Percentiles rank a stretch among this genome's conserved stretches.
Evolutionary conservation across 345 rosid species (phyloP).

Genomic region (Turnera subulata): DNA sequence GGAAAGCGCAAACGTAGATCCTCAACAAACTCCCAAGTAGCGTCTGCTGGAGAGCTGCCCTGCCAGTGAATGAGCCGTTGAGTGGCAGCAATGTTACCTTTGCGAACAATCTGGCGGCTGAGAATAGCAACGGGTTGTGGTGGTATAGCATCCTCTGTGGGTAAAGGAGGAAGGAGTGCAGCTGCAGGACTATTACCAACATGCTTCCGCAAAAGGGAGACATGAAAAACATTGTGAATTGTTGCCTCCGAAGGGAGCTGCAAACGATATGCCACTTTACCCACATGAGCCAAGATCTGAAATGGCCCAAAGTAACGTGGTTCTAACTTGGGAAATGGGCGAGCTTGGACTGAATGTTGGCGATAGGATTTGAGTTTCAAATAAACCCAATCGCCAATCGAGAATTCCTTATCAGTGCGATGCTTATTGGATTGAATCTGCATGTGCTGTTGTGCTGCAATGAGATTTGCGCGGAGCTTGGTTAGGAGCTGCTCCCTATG

Average conservation of each 20-base stretch:
- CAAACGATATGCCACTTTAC: not conserved
- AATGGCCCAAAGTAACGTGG: not conserved
- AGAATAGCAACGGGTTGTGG: too few species aligned
- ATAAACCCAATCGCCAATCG: not conserved
- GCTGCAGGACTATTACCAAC: too few species aligned
- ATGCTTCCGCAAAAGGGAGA: too few species aligned
- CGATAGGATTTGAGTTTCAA: not conserved
- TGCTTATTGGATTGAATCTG: not conserved
- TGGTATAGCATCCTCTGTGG: too few species aligned
- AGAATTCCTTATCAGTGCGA: not conserved
- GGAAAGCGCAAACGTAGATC: too few species aligned
- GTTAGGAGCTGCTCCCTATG: not conserved
- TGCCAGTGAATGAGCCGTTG: too few species aligned
- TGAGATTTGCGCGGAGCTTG: not conserved
- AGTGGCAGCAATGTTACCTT: too few species aligned
- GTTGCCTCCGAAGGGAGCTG: not conserved
- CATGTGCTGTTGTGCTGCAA: accelerated
- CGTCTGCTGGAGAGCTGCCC: too few species aligned
- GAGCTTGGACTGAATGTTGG: not conserved
- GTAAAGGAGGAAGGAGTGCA: too few species aligned
- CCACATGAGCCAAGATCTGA: not conserved
- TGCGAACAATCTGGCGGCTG: too few species aligned
- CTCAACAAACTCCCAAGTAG: too few species aligned
- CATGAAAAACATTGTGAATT: not conserved
- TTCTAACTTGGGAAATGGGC: not conserved